Percentiles rank a stretch among this genome's conserved stretches.
Conservation (phyloP, 306 rosid species). For the Hippophae gyantsensis region DNA sequence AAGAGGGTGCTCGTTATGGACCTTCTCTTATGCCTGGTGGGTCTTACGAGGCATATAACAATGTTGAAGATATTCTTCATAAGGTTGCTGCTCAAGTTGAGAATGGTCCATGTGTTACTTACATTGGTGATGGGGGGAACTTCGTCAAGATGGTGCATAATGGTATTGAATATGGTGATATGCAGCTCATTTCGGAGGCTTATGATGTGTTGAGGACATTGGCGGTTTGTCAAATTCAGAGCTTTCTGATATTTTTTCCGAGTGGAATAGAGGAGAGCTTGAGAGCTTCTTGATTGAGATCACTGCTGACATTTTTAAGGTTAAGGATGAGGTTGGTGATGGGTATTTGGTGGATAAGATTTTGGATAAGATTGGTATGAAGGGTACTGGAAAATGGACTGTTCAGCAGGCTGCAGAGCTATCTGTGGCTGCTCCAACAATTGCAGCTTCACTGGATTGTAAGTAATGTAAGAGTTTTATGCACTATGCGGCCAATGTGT, state of each 20-base stretch:
- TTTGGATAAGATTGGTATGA: slow-evolving; percentile 71
- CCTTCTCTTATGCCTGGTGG: slow-evolving; percentile 37
- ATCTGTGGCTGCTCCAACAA: slow-evolving; percentile 64
- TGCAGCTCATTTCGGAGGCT: slow-evolving; percentile 36
- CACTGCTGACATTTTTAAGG: slow-evolving; percentile 53
- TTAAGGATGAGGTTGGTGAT: slow-evolving; percentile 46
- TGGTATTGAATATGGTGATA: slow-evolving; percentile 32
- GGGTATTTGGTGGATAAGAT: slow-evolving; percentile 71
- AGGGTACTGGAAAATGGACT: slow-evolving; percentile 81
- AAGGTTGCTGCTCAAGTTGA: slow-evolving; percentile 38
- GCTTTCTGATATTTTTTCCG: slow-evolving; percentile 24
- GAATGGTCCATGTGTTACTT: slow-evolving; percentile 34
- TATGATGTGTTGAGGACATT: slow-evolving; percentile 25
- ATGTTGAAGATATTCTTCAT: slow-evolving; percentile 31
- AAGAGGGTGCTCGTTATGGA: slow-evolving; percentile 30
- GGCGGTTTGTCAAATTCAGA: slow-evolving; percentile 29
- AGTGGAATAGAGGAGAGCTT: slow-evolving; percentile 35
- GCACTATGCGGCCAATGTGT: too few relatives aligned
- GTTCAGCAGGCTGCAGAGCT: slow-evolving; percentile 79
- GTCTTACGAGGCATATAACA: slow-evolving; percentile 24
- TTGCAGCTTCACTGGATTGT: slow-evolving; percentile 64
- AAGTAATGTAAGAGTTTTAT: not conserved
- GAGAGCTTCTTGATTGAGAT: slow-evolving; percentile 33
- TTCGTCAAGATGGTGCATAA: slow-evolving; percentile 34
- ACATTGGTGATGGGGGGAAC: slow-evolving; percentile 23